Percentiles rank a stretch among this genome's conserved stretches.
Conservation (phyloP, 2,329 filamentous ascomycete genomes). For the Neopestalotiopsis rosae region DNA sequence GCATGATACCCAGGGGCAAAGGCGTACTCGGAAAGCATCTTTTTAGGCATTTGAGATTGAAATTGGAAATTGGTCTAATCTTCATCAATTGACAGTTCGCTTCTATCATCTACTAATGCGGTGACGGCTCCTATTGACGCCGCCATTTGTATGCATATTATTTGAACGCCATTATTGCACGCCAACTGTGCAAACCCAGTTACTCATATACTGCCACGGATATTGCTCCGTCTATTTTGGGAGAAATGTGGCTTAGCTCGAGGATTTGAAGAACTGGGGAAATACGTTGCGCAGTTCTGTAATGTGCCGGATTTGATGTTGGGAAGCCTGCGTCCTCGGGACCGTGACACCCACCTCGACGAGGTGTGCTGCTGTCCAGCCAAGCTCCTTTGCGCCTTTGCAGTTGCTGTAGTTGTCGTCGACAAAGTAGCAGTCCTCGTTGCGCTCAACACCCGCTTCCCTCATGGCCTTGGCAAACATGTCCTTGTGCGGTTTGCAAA, state of each 20-base stretch:
- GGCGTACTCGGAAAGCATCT: neutral
- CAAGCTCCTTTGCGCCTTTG: constrained; percentile 74
- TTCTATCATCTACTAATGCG: neutral
- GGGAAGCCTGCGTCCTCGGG: constrained; percentile 69
- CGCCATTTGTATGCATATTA: neutral
- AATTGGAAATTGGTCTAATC: neutral
- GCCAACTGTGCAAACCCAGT: neutral
- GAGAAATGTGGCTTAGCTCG: constrained; percentile 18
- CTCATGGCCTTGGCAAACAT: constrained; percentile 91
- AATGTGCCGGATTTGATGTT: constrained; percentile 77
- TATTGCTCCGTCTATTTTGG: neutral
- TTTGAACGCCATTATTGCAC: neutral
- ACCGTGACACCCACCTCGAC: constrained; percentile 75
- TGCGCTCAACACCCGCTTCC: constrained; percentile 74
- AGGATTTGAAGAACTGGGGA: constrained; percentile 81
- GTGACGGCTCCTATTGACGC: neutral
- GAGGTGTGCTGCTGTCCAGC: constrained; percentile 87
- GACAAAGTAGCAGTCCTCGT: constrained; percentile 87
- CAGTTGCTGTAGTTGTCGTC: constrained; percentile 91
- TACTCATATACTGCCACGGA: neutral
- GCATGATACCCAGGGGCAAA: constrained; percentile 24
- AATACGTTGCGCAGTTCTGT: constrained; percentile 78
- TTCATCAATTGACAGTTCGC: neutral
- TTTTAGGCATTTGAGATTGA: neutral
- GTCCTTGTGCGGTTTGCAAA: constrained; percentile 84